Conservation (phyloP, 805 yeast species). For the Cyberlindnera lachancei region DNA sequence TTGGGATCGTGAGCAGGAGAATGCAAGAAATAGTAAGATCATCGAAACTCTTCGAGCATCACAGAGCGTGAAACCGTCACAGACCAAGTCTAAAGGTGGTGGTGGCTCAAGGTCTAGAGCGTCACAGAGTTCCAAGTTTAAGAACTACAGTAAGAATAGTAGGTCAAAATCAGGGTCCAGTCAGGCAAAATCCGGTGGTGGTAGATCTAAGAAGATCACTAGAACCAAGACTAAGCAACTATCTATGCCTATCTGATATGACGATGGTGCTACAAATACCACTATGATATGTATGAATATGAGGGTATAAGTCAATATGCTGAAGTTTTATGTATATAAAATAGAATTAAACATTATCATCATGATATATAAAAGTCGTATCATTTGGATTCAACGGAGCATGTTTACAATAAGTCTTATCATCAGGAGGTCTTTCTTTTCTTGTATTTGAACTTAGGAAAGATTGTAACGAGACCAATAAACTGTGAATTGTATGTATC, state of each 20-base stretch:
- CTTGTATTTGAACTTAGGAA: constrained; percentile 46
- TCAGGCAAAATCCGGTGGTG: neutral
- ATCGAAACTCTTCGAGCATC: constrained; percentile 19
- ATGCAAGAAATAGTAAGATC: constrained; percentile 10
- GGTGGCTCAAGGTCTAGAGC: neutral
- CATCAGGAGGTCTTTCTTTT: constrained; percentile 50
- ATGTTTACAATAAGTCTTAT: constrained; percentile 35
- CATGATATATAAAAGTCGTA: constrained; percentile 48
- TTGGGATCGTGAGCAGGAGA: constrained; percentile 10
- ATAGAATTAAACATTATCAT: constrained; percentile 36
- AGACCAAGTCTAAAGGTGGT: neutral
- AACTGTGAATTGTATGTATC: constrained; percentile 29
- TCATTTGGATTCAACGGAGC: constrained; percentile 56
- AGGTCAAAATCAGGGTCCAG: neutral
- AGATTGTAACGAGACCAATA: constrained; percentile 54
- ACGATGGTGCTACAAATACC: no score
- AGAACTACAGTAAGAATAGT: neutral
- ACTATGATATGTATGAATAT: no score
- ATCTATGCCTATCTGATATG: constrained; percentile 1
- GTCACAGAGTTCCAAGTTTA: neutral
- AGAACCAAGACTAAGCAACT: neutral
- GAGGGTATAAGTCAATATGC: no score
- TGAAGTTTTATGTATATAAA: neutral
- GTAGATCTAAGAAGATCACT: neutral
- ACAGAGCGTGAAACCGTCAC: constrained; percentile 8